phyloP scores from a whole-genome alignment of 1,139 yeast genomes.

The Debaryomycetaceae sp. region DNA sequence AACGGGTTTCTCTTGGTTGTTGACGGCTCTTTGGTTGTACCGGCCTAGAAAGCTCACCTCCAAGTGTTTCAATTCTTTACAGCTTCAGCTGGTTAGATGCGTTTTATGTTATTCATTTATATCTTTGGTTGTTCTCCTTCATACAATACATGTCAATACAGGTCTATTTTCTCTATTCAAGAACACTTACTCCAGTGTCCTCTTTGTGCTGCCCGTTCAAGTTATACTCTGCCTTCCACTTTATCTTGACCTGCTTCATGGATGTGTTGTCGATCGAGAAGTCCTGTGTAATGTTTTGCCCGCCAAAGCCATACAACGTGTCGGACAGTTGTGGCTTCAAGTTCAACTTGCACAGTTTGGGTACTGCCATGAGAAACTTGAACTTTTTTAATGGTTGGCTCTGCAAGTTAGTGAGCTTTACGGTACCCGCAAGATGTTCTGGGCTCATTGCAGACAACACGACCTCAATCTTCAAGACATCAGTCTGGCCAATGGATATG shows the following conservation, averaged over 20 bases:
- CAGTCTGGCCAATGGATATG: slow-evolving; percentile 41
- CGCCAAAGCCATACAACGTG: slow-evolving; percentile 44
- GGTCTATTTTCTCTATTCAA: slow-evolving; percentile 11
- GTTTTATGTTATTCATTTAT: slow-evolving; percentile 3
- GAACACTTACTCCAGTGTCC: slow-evolving; percentile 52
- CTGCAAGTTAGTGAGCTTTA: slow-evolving; percentile 40
- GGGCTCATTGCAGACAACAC: slow-evolving; percentile 34
- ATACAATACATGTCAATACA: slow-evolving; percentile 1
- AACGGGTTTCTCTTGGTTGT: slow-evolving; percentile 59
- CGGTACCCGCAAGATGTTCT: slow-evolving; percentile 39
- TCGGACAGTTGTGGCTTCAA: slow-evolving; percentile 70
- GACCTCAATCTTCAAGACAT: slow-evolving; percentile 50
- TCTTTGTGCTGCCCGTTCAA: slow-evolving; percentile 44
- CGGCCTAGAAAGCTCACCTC: slow-evolving; percentile 10
- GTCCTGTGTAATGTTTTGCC: slow-evolving; percentile 56
- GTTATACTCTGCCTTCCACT: slow-evolving; percentile 71
- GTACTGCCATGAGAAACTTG: slow-evolving; percentile 77
- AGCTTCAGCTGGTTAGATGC: neutral
- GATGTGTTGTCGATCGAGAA: slow-evolving; percentile 54
- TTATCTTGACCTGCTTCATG: slow-evolving; percentile 56
- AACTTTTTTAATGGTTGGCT: slow-evolving; percentile 35
- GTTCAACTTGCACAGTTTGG: slow-evolving; percentile 61
- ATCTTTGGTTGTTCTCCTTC: slow-evolving; percentile 2
- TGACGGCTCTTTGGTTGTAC: slow-evolving; percentile 35
- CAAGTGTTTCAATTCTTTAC: neutral